A percentile compares a stretch with the other conserved stretches of the same genome.
Evolutionary conservation across 345 rosid species (phyloP).

Genomic region (Populus ilicifolia): DNA sequence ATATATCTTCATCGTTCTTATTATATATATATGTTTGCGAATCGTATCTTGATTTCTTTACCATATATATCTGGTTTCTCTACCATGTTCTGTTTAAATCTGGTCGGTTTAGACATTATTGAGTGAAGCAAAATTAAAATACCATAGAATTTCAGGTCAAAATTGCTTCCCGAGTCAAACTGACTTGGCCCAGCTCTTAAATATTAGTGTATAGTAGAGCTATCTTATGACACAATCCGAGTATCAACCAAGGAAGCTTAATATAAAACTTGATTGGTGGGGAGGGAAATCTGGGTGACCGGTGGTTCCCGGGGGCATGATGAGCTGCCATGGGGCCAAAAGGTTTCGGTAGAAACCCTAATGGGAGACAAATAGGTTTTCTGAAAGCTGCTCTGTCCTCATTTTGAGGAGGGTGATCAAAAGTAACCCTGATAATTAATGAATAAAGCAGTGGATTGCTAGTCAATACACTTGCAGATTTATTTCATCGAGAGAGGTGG

Average conservation of each 20-base stretch:
- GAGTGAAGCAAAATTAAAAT: background rate
- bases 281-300: slow-evolving; percentile 16
- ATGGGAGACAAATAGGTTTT: slow-evolving; percentile 38
- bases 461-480: background rate
- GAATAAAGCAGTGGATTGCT: background rate
- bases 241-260: slow-evolving; percentile 17
- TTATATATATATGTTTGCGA: too few relatives aligned
- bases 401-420: slow-evolving; percentile 16
- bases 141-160: too few relatives aligned
- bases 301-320: slow-evolving; percentile 35
- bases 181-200: background rate
- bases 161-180: background rate
- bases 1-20: too few relatives aligned
- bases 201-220: background rate
- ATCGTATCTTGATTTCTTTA: too few relatives aligned
- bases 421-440: background rate
- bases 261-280: slow-evolving; percentile 18
- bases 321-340: slow-evolving; percentile 31
- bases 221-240: slow-evolving; percentile 16
- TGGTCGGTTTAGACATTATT: background rate
- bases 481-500: background rate
- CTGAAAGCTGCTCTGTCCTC: slow-evolving; percentile 31
- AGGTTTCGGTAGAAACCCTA: slow-evolving; percentile 24
- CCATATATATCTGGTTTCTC: too few relatives aligned
- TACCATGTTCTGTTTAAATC: too few relatives aligned